Base-by-base conservation (phyloP, 1,284 basidiomycete species). In the Papiliotrema laurentii region DNA sequence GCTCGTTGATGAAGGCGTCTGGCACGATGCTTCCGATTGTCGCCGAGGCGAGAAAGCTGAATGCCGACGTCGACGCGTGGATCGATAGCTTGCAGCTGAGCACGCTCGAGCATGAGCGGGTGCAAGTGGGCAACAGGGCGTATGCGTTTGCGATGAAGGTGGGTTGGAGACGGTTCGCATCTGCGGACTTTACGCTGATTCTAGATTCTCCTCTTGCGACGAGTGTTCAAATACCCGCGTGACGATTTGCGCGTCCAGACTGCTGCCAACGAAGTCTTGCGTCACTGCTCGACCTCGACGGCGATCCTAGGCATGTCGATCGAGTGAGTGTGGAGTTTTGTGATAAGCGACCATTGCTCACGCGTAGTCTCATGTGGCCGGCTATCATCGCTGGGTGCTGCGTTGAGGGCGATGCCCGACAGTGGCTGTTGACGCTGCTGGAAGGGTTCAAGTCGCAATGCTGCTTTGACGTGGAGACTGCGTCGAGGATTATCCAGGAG, bases 381-480 rank as follows among this genome's bases (percentile, higher is more conserved):
- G 74, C 75, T 42, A 75, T 78, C 55, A 76, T 77, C 34, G 75
- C 76, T 35, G 76, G 75, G n/a, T 76, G 72, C 37, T 75, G 77
- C 53, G 63, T 74, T 28, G 69, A 68, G 24, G 69, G 73, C 37
- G 53, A 63, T 11, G 62, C 70, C 30, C 68, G 75, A 50, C 54
- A 71, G 54, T 73, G 72, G 72, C 72, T 77, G 3, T 55, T 73
- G 36, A 74, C 75, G 27, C 64, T 75, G 44, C 75, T 78, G 21
- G 73, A 77, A 57, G 69, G 69, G 2, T 78, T 77, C 71, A 75
- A 76, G 75, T 76, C 68, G 48, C 72, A 74, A 55, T 75, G 74
- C 57, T 77, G 75, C 64, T 78, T 77, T 64, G 79, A 81, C 59
- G 76, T 80, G 51, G 76, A 79, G 54, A 78, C 78, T n/a, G 73